A percentile compares a stretch with the other conserved stretches of the same genome.
Conservation (phyloP, 306 rosid genomes). For the Casuarina cunninghamiana region DNA sequence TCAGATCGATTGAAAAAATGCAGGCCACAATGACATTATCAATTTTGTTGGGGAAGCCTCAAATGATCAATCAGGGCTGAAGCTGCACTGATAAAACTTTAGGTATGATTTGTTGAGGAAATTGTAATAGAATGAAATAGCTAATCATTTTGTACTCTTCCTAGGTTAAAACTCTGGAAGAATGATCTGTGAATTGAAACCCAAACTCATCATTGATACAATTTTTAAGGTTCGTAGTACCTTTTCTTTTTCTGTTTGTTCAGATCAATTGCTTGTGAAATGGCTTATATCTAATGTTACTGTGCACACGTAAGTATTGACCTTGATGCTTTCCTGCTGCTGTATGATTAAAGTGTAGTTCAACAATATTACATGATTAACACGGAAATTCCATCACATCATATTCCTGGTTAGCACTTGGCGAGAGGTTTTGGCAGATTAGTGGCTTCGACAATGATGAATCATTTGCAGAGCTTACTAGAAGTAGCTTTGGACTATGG, state of each 20-base stretch:
- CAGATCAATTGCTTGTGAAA: background rate
- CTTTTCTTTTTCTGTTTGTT: background rate
- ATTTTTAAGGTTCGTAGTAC: background rate
- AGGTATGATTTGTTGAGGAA: slow-evolving; percentile 6
- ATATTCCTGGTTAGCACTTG: background rate
- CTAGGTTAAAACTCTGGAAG: background rate
- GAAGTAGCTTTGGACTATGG: no score
- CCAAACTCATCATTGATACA: background rate
- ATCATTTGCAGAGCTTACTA: no score
- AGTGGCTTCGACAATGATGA: no score
- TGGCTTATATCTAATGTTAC: background rate
- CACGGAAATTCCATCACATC: background rate
- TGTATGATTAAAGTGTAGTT: background rate
- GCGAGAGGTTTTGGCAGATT: background rate
- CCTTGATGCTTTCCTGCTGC: background rate
- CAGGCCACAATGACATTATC: slow-evolving; percentile 57
- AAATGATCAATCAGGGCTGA: slow-evolving; percentile 16
- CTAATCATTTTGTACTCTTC: background rate
- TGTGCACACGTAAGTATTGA: background rate
- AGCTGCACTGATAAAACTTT: slow-evolving; percentile 8
- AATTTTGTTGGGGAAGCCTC: slow-evolving; percentile 45
- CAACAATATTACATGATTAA: background rate
- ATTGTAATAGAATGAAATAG: background rate
- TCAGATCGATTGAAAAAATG: slow-evolving; percentile 33
- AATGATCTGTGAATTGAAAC: background rate